Evolutionary conservation across 2,329 filamentous ascomycete genomes (phyloP).

Genomic region (Beauveria medogensis): DNA sequence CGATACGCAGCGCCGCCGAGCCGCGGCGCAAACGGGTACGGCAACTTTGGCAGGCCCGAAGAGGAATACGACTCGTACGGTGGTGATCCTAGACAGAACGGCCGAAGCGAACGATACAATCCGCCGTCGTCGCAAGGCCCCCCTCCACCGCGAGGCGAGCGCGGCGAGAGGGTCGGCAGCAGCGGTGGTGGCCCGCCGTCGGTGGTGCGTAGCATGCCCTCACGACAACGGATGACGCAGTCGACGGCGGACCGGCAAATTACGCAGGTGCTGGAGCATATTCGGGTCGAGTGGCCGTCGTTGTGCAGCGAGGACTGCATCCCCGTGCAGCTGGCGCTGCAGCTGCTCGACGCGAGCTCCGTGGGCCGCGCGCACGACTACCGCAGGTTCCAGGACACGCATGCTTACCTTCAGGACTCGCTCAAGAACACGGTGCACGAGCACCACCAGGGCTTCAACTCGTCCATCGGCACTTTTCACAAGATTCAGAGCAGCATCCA

Average conservation of each 20-base stretch:
- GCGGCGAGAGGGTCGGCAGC: slow-evolving; percentile 26
- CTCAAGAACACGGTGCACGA: slow-evolving; percentile 95
- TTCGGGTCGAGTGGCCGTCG: slow-evolving; percentile 82
- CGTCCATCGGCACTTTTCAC: slow-evolving; percentile 96
- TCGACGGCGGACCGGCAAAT: slow-evolving; percentile 50
- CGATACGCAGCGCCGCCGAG: slow-evolving; percentile 36
- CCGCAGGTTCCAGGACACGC: slow-evolving; percentile 72
- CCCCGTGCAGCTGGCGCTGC: slow-evolving; percentile 88
- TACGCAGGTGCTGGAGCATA: slow-evolving; percentile 64
- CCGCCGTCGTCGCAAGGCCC: slow-evolving; percentile 21
- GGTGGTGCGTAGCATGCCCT: slow-evolving; percentile 26
- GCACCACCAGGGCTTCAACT: slow-evolving; percentile 98
- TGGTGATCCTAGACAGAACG: slow-evolving; percentile 25
- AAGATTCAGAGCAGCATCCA: slow-evolving; percentile 95
- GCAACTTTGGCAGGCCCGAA: slow-evolving; percentile 29
- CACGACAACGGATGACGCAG: slow-evolving; percentile 29
- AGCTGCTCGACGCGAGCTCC: slow-evolving; percentile 89
- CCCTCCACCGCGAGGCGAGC: slow-evolving; percentile 25
- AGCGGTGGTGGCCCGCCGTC: slow-evolving; percentile 25
- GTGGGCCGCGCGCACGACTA: slow-evolving; percentile 87
- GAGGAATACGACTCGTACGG: slow-evolving; percentile 45
- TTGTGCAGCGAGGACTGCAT: slow-evolving; percentile 86
- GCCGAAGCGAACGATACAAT: neutral
- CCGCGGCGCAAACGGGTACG: slow-evolving; percentile 34
- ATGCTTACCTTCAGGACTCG: slow-evolving; percentile 83